Evolutionary conservation across 2,329 filamentous ascomycete genomes (phyloP), one percentile per base, ranked within the genome.

Genomic region (Tolypocladium cylindrosporum): DNA sequence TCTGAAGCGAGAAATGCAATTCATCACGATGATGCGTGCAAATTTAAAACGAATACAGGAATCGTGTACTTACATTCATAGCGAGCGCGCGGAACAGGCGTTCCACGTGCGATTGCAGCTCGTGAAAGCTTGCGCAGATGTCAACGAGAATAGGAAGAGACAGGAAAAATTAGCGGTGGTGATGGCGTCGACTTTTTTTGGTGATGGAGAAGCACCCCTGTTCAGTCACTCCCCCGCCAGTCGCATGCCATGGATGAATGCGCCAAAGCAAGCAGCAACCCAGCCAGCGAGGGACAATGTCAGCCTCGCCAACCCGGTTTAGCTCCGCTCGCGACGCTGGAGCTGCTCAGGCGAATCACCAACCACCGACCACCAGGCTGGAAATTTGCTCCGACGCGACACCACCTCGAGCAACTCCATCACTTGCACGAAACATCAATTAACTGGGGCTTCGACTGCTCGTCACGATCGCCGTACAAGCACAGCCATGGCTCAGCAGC

Each of bases 401-500:
- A 31, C 39, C 56, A 52, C 31, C 19, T 11, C 48, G 19, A 51
- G 48, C 48, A 36, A 21, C 16, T 34, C 16, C 16, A 19, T 50
- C 45, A 34, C 16, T 8, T 36, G 9, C 31, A 36, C 48, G 48
- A 36, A 16, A 51, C 31, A 36, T 51, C 31, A 21, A 37, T 52
- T 16, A 34, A 36, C n/a, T 19, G 48, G 31, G 31, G 16, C 16
- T 41, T 51, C 34, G 57, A 50, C 43, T 16, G 36, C 41, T 19
- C 51, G 54, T 52, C 57, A 58, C 57, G 57, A 56, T 16, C 43
- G 21, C 40, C 42, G 55, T 50, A 37, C 51, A 55, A 55, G 39
- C 55, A 36, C 58, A 61, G 72, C 39, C 61, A 84, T 84, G 82
- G 78, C 81, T 60, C 75, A 80, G 62, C 81, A 84, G 72, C 78